phyloP scores from a whole-genome alignment of 75 land plant species.

The Cryptomeria japonica region DNA sequence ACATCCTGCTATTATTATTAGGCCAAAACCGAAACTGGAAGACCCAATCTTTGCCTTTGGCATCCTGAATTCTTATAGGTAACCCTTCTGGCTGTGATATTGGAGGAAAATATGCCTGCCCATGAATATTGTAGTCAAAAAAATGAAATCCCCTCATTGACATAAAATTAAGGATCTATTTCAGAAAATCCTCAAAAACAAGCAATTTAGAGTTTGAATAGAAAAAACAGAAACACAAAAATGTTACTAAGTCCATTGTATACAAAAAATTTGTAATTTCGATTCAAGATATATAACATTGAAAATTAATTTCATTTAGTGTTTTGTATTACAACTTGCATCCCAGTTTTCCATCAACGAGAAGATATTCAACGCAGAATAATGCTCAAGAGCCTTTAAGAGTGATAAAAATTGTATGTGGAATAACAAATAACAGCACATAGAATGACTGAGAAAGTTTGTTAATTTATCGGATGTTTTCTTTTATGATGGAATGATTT shows the following conservation, averaged over 20 bases:
- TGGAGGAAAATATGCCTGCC: conserved; percentile 37
- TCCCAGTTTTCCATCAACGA: neutral
- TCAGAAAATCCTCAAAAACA: neutral
- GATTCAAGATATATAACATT: neutral
- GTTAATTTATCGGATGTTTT: neutral
- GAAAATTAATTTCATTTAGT: neutral
- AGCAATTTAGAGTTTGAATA: neutral
- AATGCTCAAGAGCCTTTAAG: neutral
- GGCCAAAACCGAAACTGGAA: conserved; percentile 39
- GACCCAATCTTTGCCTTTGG: conserved; percentile 29
- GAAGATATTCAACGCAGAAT: neutral
- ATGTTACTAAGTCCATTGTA: neutral
- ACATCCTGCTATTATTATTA: conserved; percentile 39
- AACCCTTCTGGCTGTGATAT: conserved; percentile 34
- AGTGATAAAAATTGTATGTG: neutral
- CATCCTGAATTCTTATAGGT: conserved; percentile 24
- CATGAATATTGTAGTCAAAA: neutral
- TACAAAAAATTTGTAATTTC: neutral
- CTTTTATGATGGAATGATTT: neutral
- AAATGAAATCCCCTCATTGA: neutral
- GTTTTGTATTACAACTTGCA: neutral
- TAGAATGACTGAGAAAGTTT: neutral
- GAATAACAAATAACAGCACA: neutral
- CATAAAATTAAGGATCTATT: neutral
- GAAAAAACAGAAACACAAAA: neutral